phyloP scores from a whole-genome alignment of 257 asterid genomes.

The Oldenlandia corymbosa region DNA sequence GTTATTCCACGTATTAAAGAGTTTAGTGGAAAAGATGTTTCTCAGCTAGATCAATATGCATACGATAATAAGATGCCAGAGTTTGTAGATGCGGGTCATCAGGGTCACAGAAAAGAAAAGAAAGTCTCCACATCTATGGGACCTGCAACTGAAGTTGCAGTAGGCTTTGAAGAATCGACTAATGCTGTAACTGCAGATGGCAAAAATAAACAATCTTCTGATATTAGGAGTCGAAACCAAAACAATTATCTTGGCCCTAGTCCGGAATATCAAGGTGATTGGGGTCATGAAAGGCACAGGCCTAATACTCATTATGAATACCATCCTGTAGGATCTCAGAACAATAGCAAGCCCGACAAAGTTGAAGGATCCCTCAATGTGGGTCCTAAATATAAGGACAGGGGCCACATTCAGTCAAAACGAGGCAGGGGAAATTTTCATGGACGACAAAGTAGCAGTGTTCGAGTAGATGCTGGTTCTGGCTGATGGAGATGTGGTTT shows the following conservation, averaged over 20 bases:
- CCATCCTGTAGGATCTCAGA: slow-evolving; percentile 67
- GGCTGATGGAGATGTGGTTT: slow-evolving; percentile 34
- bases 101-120: slow-evolving; percentile 44
- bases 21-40: slow-evolving; percentile 19
- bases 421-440: slow-evolving; percentile 54
- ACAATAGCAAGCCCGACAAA: slow-evolving; percentile 40
- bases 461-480: slow-evolving; percentile 34
- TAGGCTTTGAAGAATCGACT: slow-evolving; percentile 33
- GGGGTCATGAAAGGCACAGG: slow-evolving; percentile 59
- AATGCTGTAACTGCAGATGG: slow-evolving; percentile 22
- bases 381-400: slow-evolving; percentile 52
- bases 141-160: slow-evolving; percentile 44
- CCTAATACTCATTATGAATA: slow-evolving; percentile 59
- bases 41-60: slow-evolving; percentile 27
- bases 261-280: slow-evolving; percentile 60
- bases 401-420: slow-evolving; percentile 49
- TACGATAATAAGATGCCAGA: slow-evolving; percentile 24
- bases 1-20: slow-evolving; percentile 25
- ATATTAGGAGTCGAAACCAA: slow-evolving; percentile 41
- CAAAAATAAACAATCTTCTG: slow-evolving; percentile 38
- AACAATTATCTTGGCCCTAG: slow-evolving; percentile 39
- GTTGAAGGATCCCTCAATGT: slow-evolving; percentile 37
- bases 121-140: slow-evolving; percentile 36
- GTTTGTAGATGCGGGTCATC: slow-evolving; percentile 29
- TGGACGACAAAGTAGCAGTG: slow-evolving; percentile 44